A percentile compares a stretch with the other conserved stretches of the same genome.
phyloP scores from a whole-genome alignment of 805 yeast genomes.

The Ogataea neopini region DNA sequence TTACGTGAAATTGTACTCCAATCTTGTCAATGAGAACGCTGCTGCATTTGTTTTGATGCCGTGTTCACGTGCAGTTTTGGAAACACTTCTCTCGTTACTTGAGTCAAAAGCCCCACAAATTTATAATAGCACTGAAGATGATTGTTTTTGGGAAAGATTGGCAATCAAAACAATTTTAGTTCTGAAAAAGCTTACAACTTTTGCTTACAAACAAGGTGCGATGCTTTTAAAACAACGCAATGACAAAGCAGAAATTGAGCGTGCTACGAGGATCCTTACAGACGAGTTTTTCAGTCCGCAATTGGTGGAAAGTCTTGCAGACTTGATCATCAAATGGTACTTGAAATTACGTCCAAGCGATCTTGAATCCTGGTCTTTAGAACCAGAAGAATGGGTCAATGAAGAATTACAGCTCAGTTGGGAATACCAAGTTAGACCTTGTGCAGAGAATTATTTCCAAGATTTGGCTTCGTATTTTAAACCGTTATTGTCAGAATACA shows the following conservation, averaged over 20 bases:
- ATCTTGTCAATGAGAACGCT: slow-evolving; percentile 60
- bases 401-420: slow-evolving; percentile 76
- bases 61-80: slow-evolving; percentile 58
- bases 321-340: slow-evolving; percentile 70
- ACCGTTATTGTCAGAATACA: slow-evolving; percentile 50
- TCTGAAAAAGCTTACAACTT: slow-evolving; percentile 62
- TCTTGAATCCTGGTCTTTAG: slow-evolving; percentile 76
- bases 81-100: slow-evolving; percentile 58
- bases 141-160: slow-evolving; percentile 71
- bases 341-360: slow-evolving; percentile 73
- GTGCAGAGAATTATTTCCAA: slow-evolving; percentile 83
- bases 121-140: slow-evolving; percentile 58
- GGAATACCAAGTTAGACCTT: slow-evolving; percentile 83
- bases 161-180: slow-evolving; percentile 66
- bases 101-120: slow-evolving; percentile 64
- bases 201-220: slow-evolving; percentile 67
- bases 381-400: slow-evolving; percentile 92
- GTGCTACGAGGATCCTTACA: slow-evolving; percentile 54
- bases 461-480: slow-evolving; percentile 69
- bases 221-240: slow-evolving; percentile 59
- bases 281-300: slow-evolving; percentile 58
- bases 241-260: slow-evolving; percentile 63
- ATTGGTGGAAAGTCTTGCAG: slow-evolving; percentile 58
- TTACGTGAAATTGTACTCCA: slow-evolving; percentile 70
- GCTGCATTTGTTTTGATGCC: slow-evolving; percentile 72